phyloP scores from a whole-genome alignment of 2,329 filamentous ascomycete species.

The Cercospora zeina region DNA sequence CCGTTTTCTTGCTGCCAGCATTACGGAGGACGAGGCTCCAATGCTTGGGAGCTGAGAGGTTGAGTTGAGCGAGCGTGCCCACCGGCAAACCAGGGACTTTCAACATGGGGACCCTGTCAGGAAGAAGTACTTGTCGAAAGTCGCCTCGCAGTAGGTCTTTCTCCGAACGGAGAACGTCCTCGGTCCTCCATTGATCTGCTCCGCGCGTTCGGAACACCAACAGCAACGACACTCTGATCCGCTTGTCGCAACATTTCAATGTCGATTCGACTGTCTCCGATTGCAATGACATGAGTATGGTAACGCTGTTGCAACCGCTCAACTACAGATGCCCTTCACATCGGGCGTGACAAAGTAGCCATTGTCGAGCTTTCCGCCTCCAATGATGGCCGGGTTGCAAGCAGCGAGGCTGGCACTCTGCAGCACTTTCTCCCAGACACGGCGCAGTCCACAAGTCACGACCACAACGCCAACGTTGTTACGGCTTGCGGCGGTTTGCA shows the following conservation, averaged over 20 bases:
- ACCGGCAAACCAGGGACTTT: conserved; percentile 48
- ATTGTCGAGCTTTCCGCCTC: conserved; percentile 52
- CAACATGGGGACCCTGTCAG: conserved; percentile 44
- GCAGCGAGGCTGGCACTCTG: conserved; percentile 46
- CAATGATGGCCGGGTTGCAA: conserved; percentile 53
- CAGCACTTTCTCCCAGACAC: conserved; percentile 59
- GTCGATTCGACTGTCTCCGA: conserved; percentile 63
- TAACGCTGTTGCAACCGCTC: conserved; percentile 42
- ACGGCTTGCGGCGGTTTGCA: conserved; percentile 35
- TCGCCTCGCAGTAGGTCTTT: not conserved
- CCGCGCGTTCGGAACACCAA: conserved; percentile 50
- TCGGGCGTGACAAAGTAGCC: conserved; percentile 54
- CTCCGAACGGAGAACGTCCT: not conserved
- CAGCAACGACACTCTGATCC: conserved; percentile 57
- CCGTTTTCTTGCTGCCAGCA: conserved; percentile 48
- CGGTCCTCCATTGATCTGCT: conserved; percentile 53
- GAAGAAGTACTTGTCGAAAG: conserved; percentile 51
- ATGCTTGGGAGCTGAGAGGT: conserved; percentile 32
- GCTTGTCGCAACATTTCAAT: conserved; percentile 58
- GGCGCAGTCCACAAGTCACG: conserved; percentile 56
- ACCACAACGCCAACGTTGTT: conserved; percentile 50
- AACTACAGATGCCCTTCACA: conserved; percentile 55
- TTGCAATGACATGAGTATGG: conserved; percentile 52
- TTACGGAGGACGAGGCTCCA: conserved; percentile 29
- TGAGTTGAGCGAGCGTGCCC: conserved; percentile 39